Evolutionary conservation across 2,329 filamentous ascomycete genomes (phyloP), one percentile per base, ranked within the genome.

Genomic region (Xylariaceae sp.): DNA sequence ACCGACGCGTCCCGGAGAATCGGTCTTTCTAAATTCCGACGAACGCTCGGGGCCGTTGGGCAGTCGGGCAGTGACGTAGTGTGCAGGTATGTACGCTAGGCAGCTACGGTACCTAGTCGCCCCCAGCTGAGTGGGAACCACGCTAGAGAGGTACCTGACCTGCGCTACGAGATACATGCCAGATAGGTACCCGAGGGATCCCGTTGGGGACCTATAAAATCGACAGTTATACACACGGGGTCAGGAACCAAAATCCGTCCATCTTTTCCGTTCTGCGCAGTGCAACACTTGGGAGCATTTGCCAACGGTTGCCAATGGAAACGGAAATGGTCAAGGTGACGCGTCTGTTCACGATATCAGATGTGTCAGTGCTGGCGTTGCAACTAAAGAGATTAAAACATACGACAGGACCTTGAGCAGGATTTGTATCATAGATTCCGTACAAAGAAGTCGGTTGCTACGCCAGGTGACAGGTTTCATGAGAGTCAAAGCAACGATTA

Each of bases 1-100:
- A 62, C 57, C 55, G 64, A 69, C 66, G 65, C 67, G 66, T 69
- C 59, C 64, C 66, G 64, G 68, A 61, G 47, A 5, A 53, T 11
- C 65, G 67, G 67, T 23, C 2, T 60, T 66, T 66, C 62, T 66
- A 61, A 66, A 63, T 66, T 63, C 68, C 66, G 67, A n/a, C 30
- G 9, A 35, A 35, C 23, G 49, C 11, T n/a, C 11, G 3, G 42
- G 42, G 37, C 37, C 3, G n/a, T 45, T 45, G 13, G 13, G 37
- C 37, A 30, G 23, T 30, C 23, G 23, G 23, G 23, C 23, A 4
- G 11, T 42, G 37, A 42, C 37, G 37, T 42, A 42, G 37, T 30
- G 23, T 5, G 23, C 23, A 5, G 37, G 37, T 42, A n/a, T 45
- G 42, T 45, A 13, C 37, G 37, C 37, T 13, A 10, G 8, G 37